Percentiles rank a stretch among this genome's conserved stretches.
Conservation (phyloP, 805 yeast species). For the Kodamaea laetipori region DNA sequence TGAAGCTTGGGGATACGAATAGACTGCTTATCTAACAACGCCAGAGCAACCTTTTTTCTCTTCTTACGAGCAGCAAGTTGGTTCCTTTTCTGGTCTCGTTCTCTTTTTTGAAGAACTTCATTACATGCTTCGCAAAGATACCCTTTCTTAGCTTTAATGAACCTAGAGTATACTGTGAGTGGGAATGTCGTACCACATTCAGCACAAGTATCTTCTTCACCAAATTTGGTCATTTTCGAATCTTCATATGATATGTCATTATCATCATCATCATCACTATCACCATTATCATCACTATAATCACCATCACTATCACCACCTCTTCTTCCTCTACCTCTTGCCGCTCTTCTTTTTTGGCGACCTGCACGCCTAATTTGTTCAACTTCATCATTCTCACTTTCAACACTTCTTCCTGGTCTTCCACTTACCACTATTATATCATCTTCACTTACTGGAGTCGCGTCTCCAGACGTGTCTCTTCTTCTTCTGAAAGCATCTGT, state of each 20-base stretch:
- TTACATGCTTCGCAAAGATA: constrained; percentile 69
- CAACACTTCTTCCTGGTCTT: neutral
- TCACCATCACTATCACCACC: constrained; percentile 13
- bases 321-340: constrained; percentile 21
- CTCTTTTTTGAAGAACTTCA: constrained; percentile 39
- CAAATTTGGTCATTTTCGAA: constrained; percentile 29
- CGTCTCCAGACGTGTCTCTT: constrained; percentile 23
- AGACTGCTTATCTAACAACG: constrained; percentile 72
- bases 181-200: constrained; percentile 61
- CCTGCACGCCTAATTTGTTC: constrained; percentile 9
- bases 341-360: constrained; percentile 12
- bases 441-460: constrained; percentile 9
- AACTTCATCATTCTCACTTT: neutral
- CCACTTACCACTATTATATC: constrained; percentile 7
- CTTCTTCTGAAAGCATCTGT: constrained; percentile 69
- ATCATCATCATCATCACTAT: constrained; percentile 38
- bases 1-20: constrained; percentile 71
- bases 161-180: constrained; percentile 67
- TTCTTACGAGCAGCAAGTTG: constrained; percentile 68
- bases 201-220: constrained; percentile 61
- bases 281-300: constrained; percentile 26
- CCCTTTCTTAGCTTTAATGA: constrained; percentile 54
- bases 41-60: constrained; percentile 80
- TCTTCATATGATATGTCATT: constrained; percentile 18
- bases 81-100: constrained; percentile 48